Conservation (phyloP, 2,329 filamentous ascomycete genomes). For the Cladophialophora chaetospira region DNA sequence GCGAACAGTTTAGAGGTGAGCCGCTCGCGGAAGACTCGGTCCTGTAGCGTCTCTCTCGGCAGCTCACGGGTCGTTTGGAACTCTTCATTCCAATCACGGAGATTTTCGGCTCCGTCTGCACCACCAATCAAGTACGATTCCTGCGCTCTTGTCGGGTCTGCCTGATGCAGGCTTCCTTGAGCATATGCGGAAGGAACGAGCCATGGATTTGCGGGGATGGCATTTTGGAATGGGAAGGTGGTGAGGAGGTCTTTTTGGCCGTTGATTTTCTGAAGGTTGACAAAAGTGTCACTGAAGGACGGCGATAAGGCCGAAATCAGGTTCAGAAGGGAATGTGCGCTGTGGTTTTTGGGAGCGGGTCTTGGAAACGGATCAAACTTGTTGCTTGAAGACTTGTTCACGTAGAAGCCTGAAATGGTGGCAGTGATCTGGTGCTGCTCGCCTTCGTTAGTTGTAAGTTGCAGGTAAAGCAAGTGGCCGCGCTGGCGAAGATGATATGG, state of each 20-base stretch:
- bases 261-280: slow-evolving; percentile 79
- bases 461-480: slow-evolving; percentile 88
- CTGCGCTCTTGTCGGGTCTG: slow-evolving; percentile 86
- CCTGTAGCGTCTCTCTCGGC: slow-evolving; percentile 89
- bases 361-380: slow-evolving; percentile 92
- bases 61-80: slow-evolving; percentile 96
- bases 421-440: slow-evolving; percentile 93
- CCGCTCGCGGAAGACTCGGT: slow-evolving; percentile 92
- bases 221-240: slow-evolving; percentile 94
- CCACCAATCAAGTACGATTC: slow-evolving; percentile 89
- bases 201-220: slow-evolving; percentile 91
- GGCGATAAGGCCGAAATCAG: slow-evolving; percentile 78
- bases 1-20: slow-evolving; percentile 94
- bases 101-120: slow-evolving; percentile 87
- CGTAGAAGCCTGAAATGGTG: slow-evolving; percentile 91
- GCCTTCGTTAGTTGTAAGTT: slow-evolving; percentile 87
- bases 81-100: slow-evolving; percentile 98
- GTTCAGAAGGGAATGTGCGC: slow-evolving; percentile 82
- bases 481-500: slow-evolving; percentile 88
- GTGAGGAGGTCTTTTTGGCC: slow-evolving; percentile 83
- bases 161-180: slow-evolving; percentile 66
- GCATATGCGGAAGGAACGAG: slow-evolving; percentile 69
- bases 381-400: slow-evolving; percentile 92
- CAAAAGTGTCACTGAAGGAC: slow-evolving; percentile 76
- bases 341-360: slow-evolving; percentile 72